A percentile compares a stretch with the other conserved stretches of the same genome.
These are phyloP conservation scores for Leccinellum albellum DNA, from an alignment of 768 basidiomycete genomes.

Conservation along the genomic window DNA sequence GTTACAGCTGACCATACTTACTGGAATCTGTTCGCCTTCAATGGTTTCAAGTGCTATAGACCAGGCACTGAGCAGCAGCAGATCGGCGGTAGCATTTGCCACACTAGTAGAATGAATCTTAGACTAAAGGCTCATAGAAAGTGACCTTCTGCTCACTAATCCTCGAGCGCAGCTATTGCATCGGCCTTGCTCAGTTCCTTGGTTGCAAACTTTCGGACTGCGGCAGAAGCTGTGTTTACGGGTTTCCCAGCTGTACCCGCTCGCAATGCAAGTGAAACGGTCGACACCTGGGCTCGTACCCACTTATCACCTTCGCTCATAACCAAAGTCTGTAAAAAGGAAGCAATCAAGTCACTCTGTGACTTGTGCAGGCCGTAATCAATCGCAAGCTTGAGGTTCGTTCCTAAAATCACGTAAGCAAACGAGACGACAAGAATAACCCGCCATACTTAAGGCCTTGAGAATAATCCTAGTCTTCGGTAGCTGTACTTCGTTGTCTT, in stretches of 20 bases:
- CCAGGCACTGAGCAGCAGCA: conserved; percentile 83
- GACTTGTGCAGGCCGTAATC: conserved; percentile 80
- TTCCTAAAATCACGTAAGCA: conserved; percentile 65
- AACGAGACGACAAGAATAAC: conserved; percentile 72
- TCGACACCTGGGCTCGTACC: conserved; percentile 69
- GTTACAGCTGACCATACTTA: conserved; percentile 32
- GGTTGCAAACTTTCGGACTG: conserved; percentile 85
- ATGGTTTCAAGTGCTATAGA: conserved; percentile 55
- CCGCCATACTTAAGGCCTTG: conserved; percentile 68
- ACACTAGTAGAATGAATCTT: conserved; percentile 44
- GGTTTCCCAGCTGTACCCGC: conserved; percentile 67
- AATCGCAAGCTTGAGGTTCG: conserved; percentile 89
- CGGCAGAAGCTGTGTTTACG: conserved; percentile 66
- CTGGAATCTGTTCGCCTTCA: conserved; percentile 67
- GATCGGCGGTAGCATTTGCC: conserved; percentile 85
- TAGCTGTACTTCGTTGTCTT: conserved; percentile 72
- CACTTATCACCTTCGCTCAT: conserved; percentile 96
- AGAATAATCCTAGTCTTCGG: conserved; percentile 66
- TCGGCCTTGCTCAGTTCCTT: conserved; percentile 77
- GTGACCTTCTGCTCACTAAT: conserved; percentile 65
- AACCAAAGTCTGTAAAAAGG: conserved; percentile 89
- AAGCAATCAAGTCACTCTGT: conserved; percentile 82
- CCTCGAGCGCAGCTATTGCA: conserved; percentile 78
- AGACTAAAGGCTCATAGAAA: background rate
- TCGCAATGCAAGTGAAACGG: conserved; percentile 66